These are phyloP conservation scores for Alternaria triticina DNA, from an alignment of 2,329 filamentous ascomycete species.

Conservation along the genomic window DNA sequence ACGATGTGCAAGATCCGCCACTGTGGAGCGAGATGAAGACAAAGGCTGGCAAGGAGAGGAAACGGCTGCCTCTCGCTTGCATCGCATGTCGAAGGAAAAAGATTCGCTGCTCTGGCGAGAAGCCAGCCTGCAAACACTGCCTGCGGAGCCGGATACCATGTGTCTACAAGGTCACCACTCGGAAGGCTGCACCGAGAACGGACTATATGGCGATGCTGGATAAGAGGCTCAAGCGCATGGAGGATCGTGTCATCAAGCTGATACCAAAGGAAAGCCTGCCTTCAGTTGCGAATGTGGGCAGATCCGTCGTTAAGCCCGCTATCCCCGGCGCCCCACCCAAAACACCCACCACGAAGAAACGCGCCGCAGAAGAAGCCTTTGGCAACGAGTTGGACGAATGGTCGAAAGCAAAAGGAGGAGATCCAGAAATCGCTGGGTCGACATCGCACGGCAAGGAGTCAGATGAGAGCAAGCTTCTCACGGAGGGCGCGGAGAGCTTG, in stretches of 20 bases:
- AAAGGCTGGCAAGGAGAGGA: slow-evolving; percentile 89
- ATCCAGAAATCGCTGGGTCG: slow-evolving; percentile 60
- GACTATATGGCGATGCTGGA: slow-evolving; percentile 99
- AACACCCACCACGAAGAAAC: slow-evolving; percentile 71
- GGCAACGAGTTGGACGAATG: slow-evolving; percentile 80
- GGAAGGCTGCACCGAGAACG: slow-evolving; percentile 91
- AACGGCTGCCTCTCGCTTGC: slow-evolving; percentile 88
- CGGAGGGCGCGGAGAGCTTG: slow-evolving; percentile 81
- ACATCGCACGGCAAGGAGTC: slow-evolving; percentile 56
- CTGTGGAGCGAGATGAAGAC: slow-evolving; percentile 62
- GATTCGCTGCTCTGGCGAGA: slow-evolving; percentile 96
- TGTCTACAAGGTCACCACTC: slow-evolving; percentile 94
- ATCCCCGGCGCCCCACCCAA: slow-evolving; percentile 65
- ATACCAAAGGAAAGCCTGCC: slow-evolving; percentile 86
- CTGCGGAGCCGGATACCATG: slow-evolving; percentile 90
- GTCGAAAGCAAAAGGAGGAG: slow-evolving; percentile 66
- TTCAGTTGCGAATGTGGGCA: slow-evolving; percentile 69
- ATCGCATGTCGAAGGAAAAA: slow-evolving; percentile 97
- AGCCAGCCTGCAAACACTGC: slow-evolving; percentile 96
- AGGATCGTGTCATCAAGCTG: slow-evolving; percentile 94
- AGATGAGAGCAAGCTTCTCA: slow-evolving; percentile 78
- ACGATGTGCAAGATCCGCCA: slow-evolving; percentile 46
- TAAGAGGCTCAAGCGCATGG: slow-evolving; percentile 94
- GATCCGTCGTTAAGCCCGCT: slow-evolving; percentile 84
- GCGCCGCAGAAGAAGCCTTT: slow-evolving; percentile 86